These are phyloP conservation scores for Gossypium turneri DNA, from an alignment of 345 rosid species.

Conservation along the genomic window DNA sequence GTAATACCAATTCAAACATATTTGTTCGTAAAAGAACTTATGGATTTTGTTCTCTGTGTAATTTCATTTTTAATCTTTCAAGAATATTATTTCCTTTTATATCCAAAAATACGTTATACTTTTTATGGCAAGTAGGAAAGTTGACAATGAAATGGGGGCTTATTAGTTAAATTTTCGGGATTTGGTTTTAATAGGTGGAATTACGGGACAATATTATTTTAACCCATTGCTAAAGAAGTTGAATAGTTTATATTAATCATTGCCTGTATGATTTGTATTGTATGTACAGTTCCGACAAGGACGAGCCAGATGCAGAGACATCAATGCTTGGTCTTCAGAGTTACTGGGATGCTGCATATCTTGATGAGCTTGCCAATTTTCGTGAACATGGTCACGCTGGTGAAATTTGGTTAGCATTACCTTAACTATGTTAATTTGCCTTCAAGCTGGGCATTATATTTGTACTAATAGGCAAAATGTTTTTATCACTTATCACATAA, in stretches of 20 bases:
- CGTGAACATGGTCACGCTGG: constrained; percentile 90
- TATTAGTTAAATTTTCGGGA: background rate
- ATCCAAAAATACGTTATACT: background rate
- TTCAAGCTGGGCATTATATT: background rate
- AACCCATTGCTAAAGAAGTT: background rate
- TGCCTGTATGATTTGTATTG: background rate
- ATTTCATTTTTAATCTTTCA: background rate
- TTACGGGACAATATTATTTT: background rate
- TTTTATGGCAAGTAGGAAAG: background rate
- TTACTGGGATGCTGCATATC: constrained; percentile 94
- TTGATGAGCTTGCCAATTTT: constrained; percentile 81
- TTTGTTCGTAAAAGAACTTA: background rate
- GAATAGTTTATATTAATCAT: background rate
- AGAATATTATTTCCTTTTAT: background rate
- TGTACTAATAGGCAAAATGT: background rate
- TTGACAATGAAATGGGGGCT: background rate
- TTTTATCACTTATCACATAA: background rate
- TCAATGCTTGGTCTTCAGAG: constrained; percentile 92
- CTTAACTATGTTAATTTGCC: background rate
- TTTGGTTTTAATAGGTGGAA: background rate
- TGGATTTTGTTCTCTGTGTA: background rate
- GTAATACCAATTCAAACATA: background rate
- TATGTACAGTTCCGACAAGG: constrained; percentile 79
- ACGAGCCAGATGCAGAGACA: constrained; percentile 66
- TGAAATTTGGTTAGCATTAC: constrained; percentile 72